Evolutionary conservation across 2,329 filamentous ascomycete species (phyloP), one percentile per base, ranked within the genome.

Genomic region (Stemphylium beticola): DNA sequence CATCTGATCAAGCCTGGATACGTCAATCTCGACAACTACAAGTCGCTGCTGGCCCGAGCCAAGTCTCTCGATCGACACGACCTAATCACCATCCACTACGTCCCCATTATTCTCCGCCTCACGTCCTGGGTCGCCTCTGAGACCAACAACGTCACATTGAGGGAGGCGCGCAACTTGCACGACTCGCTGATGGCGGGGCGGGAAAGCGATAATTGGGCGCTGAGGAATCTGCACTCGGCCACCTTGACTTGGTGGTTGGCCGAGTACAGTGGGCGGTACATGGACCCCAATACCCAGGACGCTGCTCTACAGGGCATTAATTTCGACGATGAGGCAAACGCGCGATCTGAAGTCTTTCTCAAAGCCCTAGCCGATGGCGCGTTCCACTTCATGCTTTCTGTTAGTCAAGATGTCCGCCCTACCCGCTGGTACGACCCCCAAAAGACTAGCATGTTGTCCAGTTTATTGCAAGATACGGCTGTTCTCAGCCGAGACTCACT

Each of bases 241-340:
- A 83, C 93, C 11, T 84, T 86, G 49, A 85, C 89, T 4, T 92
- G 91, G 83, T 99, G 95, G 95, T 83, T 97, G 41, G 88, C 91
- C 29, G 92, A 98, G 69, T 97, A 97, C 76, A 95, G 91, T 62
- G 91, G 92, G 2, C 91, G 92, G 81, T 96, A 93, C 72, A 82
- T 91, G 53, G 92, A 96, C 64, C 85, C 88, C 65, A 83, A 85
- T 17, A 82, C 85, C 31, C 61, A 71, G 81, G 84, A 58, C 82
- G 84, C 43, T 15, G 68, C 70, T 17, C 58, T 74, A 32, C 64
- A 64, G 26, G 84, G 83, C 42, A 83, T 89, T 50, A 85, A 92
- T 67, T 77, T 91, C 29, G 78, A 80, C 43, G 77, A 78, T 76
- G 91, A 95, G 74, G 86, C 89, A 48, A 85, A 85, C 43, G 83